Conservation (phyloP, 2,329 filamentous ascomycete genomes). For the Cladosporium oxysporum region DNA sequence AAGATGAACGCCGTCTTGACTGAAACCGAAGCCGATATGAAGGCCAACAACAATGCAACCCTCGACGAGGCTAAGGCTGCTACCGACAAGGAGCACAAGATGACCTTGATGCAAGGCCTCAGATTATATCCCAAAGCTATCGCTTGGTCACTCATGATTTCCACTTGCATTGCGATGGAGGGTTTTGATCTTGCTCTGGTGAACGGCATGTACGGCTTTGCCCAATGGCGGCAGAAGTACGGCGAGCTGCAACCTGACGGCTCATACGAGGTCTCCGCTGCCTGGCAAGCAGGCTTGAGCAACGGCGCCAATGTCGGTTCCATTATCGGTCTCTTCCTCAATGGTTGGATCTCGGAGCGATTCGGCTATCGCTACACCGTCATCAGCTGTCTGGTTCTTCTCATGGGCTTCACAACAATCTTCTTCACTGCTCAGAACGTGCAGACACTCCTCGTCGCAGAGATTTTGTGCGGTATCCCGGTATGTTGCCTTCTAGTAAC, state of each 20-base stretch:
- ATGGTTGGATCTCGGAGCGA: slow-evolving; percentile 49
- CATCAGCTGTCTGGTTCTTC: slow-evolving; percentile 46
- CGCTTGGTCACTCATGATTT: slow-evolving; percentile 79
- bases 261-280: slow-evolving; percentile 45
- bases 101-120: slow-evolving; percentile 70
- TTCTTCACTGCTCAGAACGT: slow-evolving; percentile 53
- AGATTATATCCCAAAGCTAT: slow-evolving; percentile 85
- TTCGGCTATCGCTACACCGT: slow-evolving; percentile 49
- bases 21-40: slow-evolving; percentile 1
- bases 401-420: slow-evolving; percentile 49
- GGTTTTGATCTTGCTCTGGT: slow-evolving; percentile 81
- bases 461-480: slow-evolving; percentile 49
- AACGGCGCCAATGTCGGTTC: slow-evolving; percentile 50
- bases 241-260: slow-evolving; percentile 44
- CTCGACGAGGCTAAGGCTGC: slow-evolving; percentile 41
- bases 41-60: slow-evolving; percentile 5
- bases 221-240: slow-evolving; percentile 50
- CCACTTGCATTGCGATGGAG: slow-evolving; percentile 88
- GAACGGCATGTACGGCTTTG: slow-evolving; percentile 70
- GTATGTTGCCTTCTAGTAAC: neutral
- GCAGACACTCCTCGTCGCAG: slow-evolving; percentile 45
- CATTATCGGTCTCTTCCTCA: slow-evolving; percentile 47
- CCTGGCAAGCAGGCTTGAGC: slow-evolving; percentile 50
- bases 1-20: neutral
- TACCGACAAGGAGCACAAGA: slow-evolving; percentile 52